phyloP scores from a whole-genome alignment of 148 eudicot species.

The Persicaria tinctoria region DNA sequence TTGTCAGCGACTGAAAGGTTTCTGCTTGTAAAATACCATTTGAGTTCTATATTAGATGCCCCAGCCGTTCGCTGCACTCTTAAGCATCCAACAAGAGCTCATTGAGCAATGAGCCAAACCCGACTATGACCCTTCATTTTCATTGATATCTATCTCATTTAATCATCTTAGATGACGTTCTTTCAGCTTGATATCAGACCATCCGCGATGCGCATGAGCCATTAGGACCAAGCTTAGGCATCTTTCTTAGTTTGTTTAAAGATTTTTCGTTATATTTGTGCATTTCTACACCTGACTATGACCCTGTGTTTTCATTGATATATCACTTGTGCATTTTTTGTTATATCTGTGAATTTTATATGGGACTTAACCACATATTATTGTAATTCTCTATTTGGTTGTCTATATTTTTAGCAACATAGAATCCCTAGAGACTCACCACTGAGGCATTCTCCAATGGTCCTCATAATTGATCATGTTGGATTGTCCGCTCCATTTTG shows the following conservation, averaged over 20 bases:
- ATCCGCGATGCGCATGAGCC: background rate
- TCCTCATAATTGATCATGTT: background rate
- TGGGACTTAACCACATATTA: background rate
- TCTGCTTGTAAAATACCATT: background rate
- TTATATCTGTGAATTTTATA: no score
- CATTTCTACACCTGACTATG: background rate
- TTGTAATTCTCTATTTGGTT: background rate
- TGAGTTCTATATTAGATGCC: background rate
- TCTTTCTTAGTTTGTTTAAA: background rate
- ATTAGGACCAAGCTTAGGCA: background rate
- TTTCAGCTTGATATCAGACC: background rate
- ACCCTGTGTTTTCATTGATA: no score
- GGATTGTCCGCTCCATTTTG: background rate
- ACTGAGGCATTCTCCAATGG: background rate
- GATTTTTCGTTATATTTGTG: background rate
- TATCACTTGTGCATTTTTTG: no score
- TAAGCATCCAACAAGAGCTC: no score
- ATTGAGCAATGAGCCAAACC: no score
- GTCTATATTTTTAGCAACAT: no score
- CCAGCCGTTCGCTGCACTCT: background rate
- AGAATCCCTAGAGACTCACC: no score
- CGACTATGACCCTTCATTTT: background rate
- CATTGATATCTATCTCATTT: background rate
- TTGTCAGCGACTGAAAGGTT: background rate
- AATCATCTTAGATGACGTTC: background rate